Base-by-base conservation (phyloP, 2,329 filamentous ascomycete species). In the Fulvia fulva region DNA sequence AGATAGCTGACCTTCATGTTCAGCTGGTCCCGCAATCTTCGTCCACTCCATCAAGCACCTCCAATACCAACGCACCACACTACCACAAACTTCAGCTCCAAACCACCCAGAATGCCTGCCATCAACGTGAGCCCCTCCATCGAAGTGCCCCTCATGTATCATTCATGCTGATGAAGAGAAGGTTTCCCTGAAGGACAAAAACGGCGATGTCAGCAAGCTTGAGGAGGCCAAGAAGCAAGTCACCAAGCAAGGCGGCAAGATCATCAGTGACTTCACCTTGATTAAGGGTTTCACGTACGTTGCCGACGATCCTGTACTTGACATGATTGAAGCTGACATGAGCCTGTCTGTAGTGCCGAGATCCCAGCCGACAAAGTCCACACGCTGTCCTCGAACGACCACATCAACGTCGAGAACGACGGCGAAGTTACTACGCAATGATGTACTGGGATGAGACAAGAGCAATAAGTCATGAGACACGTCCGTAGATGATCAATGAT, bases 261-360 rank as follows among this genome's bases (percentile, higher is more conserved):
- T 97, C 77, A 84, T 78, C 56, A 86, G 94, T 68, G 89, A 94
- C 74, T 96, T 90, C 81, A 87, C 78, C 61, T 77, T 96, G 68
- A 91, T 96, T 82, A 95, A 93, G 80, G 92, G 88, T 58, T 97
- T 97, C 80, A 87, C 89, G 93, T 97, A 85, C 67, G 89, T 81
- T 43, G 4, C 34, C 25, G 58, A 32, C 28, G 22, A 22, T 14
- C 45, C 2, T 46, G 30, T n/a, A 43, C 28, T 2, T n/a, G 37
- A 41, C 7, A n/a, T 7, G 19, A 26, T 23, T 23, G n/a, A 28
- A 41, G 25, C 12, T 30, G 47, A n/a, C 21, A 14, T 34, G 16
- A 9, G n/a, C 25, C 16, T 7, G 11, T 30, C 25, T 12, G 14
- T 22, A 55, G 45, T 23, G 51, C 44, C 25, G 46, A 55, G 57